Evolutionary conservation across 805 yeast genomes (phyloP).

Genomic region (Metschnikowia drakensbergensis): DNA sequence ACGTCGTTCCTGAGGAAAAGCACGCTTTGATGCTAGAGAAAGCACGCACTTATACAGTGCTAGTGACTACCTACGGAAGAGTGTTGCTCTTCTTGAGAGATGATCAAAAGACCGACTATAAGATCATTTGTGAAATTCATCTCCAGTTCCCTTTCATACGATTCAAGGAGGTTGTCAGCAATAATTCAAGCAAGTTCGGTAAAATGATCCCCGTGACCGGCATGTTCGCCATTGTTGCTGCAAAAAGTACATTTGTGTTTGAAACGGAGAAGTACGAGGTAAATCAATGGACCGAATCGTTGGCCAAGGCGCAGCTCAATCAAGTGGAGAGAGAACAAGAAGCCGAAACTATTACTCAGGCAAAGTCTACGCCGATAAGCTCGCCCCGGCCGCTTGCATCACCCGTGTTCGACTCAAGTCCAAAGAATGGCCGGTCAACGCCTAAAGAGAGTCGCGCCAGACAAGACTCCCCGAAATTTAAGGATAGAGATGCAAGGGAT

Average conservation of each 20-base stretch:
- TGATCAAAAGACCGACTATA: slow-evolving; percentile 36
- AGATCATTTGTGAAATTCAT: slow-evolving; percentile 51
- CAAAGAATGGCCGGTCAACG: not conserved
- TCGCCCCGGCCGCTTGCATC: slow-evolving; percentile 10
- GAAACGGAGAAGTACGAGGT: slow-evolving; percentile 52
- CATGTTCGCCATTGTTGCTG: slow-evolving; percentile 54
- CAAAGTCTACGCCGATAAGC: slow-evolving; percentile 4
- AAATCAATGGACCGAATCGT: slow-evolving; percentile 43
- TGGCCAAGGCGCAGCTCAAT: slow-evolving; percentile 21
- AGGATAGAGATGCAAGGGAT: not conserved
- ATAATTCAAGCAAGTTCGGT: slow-evolving; percentile 26
- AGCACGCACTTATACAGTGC: slow-evolving; percentile 45
- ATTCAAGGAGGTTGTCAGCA: slow-evolving; percentile 55
- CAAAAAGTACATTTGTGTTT: slow-evolving; percentile 51
- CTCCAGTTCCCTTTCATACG: slow-evolving; percentile 49
- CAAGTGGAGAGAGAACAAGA: slow-evolving; percentile 19
- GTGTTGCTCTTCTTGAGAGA: slow-evolving; percentile 51
- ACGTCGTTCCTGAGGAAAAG: slow-evolving; percentile 5
- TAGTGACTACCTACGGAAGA: slow-evolving; percentile 63
- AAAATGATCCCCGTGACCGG: slow-evolving; percentile 39
- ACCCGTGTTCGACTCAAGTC: slow-evolving; percentile 9
- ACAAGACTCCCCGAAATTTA: not conserved
- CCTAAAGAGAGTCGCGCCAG: not conserved
- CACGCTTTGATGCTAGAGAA: slow-evolving; percentile 26
- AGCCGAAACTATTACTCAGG: slow-evolving; percentile 3